Evolutionary conservation across 2,329 filamentous ascomycete species (phyloP).

Genomic region (Clarireedia sp.): DNA sequence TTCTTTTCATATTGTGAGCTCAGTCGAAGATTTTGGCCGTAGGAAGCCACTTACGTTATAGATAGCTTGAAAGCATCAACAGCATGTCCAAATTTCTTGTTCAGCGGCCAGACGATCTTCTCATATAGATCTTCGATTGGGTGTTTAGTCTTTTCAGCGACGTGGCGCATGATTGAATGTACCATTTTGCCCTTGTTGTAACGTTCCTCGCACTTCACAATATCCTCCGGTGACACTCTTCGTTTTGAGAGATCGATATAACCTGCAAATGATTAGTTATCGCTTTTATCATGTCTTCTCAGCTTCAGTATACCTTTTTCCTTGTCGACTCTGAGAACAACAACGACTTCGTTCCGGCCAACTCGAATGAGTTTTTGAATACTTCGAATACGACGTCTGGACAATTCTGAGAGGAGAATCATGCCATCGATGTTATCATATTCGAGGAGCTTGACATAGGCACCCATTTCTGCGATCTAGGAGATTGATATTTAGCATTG

Average conservation of each 20-base stretch:
- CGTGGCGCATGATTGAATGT: conserved; percentile 97
- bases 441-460: conserved; percentile 98
- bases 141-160: conserved; percentile 89
- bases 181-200: conserved; percentile 99
- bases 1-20: conserved; percentile 43
- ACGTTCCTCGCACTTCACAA: conserved; percentile 95
- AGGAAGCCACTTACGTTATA: conserved; percentile 63
- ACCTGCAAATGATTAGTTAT: conserved; percentile 37
- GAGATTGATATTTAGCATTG: conserved; percentile 6
- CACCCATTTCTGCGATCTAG: conserved; percentile 98
- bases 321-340: conserved; percentile 97
- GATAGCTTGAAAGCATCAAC: conserved; percentile 98
- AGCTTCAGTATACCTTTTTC: conserved; percentile 65
- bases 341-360: conserved; percentile 95
- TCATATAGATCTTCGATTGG: conserved; percentile 95
- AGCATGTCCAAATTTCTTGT: conserved; percentile 94
- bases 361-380: conserved; percentile 99
- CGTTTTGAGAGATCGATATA: conserved; percentile 99
- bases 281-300: not conserved
- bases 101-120: conserved; percentile 91
- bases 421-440: conserved; percentile 99
- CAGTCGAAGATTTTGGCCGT: not conserved
- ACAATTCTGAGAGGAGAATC: conserved; percentile 97
- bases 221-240: conserved; percentile 94
- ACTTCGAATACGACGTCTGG: conserved; percentile 92